Percentiles rank a stretch among this genome's conserved stretches.
Conservation (phyloP, 2,329 filamentous ascomycete genomes). For the Blumeria hordei region DNA sequence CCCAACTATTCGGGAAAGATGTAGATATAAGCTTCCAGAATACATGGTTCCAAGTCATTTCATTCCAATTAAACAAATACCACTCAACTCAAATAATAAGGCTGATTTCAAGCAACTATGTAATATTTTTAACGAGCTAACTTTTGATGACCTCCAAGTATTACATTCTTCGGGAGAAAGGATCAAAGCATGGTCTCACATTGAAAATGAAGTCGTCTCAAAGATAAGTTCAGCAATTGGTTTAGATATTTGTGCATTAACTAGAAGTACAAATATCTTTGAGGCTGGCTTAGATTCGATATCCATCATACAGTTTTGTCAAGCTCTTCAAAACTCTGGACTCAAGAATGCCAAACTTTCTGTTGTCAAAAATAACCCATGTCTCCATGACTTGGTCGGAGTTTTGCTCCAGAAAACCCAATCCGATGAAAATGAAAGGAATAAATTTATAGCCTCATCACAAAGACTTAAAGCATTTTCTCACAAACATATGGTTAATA, state of each 20-base stretch:
- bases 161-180: slow-evolving; percentile 19
- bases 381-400: slow-evolving; percentile 21
- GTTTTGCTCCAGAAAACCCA: slow-evolving; percentile 9
- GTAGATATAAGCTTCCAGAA: slow-evolving; percentile 41
- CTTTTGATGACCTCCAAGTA: slow-evolving; percentile 31
- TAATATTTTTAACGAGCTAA: slow-evolving; percentile 36
- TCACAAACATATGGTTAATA: slow-evolving; percentile 10
- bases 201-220: slow-evolving; percentile 24
- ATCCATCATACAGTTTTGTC: slow-evolving; percentile 47
- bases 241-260: slow-evolving; percentile 17
- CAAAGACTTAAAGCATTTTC: slow-evolving; percentile 19
- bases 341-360: slow-evolving; percentile 37
- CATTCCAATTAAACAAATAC: slow-evolving; percentile 44
- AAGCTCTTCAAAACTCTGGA: slow-evolving; percentile 36
- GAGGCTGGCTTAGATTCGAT: slow-evolving; percentile 79
- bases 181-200: slow-evolving; percentile 15
- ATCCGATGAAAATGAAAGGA: slow-evolving; percentile 4
- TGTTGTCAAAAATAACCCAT: slow-evolving; percentile 37
- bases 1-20: slow-evolving; percentile 31
- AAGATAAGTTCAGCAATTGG: slow-evolving; percentile 22
- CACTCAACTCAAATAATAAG: slow-evolving; percentile 76
- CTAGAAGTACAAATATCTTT: slow-evolving; percentile 45
- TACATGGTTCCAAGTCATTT: slow-evolving; percentile 90
- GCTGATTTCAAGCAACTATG: slow-evolving; percentile 50
- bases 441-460: slow-evolving; percentile 15